phyloP scores from a whole-genome alignment of 805 yeast species.

The Torulaspora maleeae region DNA sequence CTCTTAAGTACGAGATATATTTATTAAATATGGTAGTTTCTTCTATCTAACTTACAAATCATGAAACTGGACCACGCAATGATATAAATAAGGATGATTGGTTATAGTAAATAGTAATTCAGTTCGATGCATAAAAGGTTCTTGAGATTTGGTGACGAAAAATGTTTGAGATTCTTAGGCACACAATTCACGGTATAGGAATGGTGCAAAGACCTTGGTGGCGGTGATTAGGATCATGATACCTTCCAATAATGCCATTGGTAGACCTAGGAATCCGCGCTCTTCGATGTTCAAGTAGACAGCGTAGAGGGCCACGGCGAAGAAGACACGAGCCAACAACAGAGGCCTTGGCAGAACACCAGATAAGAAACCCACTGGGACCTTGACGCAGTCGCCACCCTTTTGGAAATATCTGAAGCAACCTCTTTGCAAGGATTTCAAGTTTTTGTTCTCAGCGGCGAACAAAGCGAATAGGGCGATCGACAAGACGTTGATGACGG shows the following conservation, averaged over 20 bases:
- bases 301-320: constrained; percentile 83
- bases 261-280: constrained; percentile 63
- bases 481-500: constrained; percentile 85
- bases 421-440: constrained; percentile 73
- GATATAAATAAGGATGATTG: constrained; percentile 4
- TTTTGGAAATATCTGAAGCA: constrained; percentile 80
- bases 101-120: not conserved
- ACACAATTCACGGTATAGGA: constrained; percentile 50
- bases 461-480: constrained; percentile 85
- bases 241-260: constrained; percentile 66
- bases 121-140: constrained; percentile 1
- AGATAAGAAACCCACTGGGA: constrained; percentile 78
- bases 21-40: constrained; percentile 2
- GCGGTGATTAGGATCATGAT: constrained; percentile 70
- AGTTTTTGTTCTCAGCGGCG: constrained; percentile 71
- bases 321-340: constrained; percentile 76
- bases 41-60: constrained; percentile 6
- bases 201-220: constrained; percentile 72
- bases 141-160: not conserved
- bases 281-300: constrained; percentile 62
- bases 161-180: constrained; percentile 20
- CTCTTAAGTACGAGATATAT: not conserved
- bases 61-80: constrained; percentile 6
- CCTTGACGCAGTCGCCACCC: constrained; percentile 75
- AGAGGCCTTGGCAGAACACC: constrained; percentile 78